These are phyloP conservation scores for Comarum palustre DNA, from an alignment of 306 rosid species.

Conservation along the genomic window DNA sequence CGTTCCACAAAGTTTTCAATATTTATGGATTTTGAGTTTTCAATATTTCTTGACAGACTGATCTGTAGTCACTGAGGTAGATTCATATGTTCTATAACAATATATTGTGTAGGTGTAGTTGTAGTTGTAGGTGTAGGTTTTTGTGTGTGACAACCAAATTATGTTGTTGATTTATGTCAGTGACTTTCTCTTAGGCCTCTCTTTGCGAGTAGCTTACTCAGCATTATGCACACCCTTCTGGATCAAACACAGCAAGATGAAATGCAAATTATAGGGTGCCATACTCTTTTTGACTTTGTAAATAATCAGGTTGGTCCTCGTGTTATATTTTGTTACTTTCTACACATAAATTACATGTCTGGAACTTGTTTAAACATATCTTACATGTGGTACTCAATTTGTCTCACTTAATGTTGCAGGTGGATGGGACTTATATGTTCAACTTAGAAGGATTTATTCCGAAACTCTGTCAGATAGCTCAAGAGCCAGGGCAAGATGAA, in stretches of 20 bases:
- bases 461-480: slow-evolving; percentile 79
- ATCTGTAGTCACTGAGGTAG: neutral
- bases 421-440: slow-evolving; percentile 73
- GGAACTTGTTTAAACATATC: neutral
- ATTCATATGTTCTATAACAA: neutral
- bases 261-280: slow-evolving; percentile 84
- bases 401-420: slow-evolving; percentile 42
- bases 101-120: neutral
- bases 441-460: slow-evolving; percentile 78
- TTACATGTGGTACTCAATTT: neutral
- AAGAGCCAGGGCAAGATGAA: slow-evolving; percentile 76
- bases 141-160: slow-evolving; percentile 1
- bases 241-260: slow-evolving; percentile 88
- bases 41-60: neutral
- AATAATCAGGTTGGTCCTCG: slow-evolving; percentile 72
- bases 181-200: slow-evolving; percentile 61
- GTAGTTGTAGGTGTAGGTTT: neutral
- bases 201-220: slow-evolving; percentile 83
- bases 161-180: slow-evolving; percentile 4
- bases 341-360: slow-evolving; percentile 4
- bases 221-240: slow-evolving; percentile 74
- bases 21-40: too few relatives aligned
- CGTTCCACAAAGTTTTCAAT: too few relatives aligned
- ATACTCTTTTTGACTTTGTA: slow-evolving; percentile 77
- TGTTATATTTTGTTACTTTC: neutral